Conservation (phyloP, 352 stramenopile species). For the Thalassiosira hispida region DNA sequence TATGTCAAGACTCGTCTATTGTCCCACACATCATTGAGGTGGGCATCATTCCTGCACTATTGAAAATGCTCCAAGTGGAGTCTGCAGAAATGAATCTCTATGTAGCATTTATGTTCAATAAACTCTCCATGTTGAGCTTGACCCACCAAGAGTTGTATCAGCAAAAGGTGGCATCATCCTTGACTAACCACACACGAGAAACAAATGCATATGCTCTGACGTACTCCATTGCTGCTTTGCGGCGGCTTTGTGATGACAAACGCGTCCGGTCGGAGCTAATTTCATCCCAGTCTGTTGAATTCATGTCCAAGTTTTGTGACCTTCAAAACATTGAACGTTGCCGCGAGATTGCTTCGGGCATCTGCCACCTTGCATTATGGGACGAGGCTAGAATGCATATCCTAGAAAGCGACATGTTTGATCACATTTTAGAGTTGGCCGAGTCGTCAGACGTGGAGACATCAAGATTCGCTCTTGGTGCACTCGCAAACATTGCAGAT, state of each 20-base stretch:
- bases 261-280: conserved; percentile 89
- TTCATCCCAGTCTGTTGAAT: conserved; percentile 58
- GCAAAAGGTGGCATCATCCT: conserved; percentile 28
- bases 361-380: conserved; percentile 89
- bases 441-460: conserved; percentile 89
- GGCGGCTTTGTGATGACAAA: conserved; percentile 87
- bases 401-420: conserved; percentile 86
- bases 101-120: conserved; percentile 91
- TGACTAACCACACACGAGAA: conserved; percentile 28
- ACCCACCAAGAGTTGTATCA: conserved; percentile 75
- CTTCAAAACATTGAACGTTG: conserved; percentile 88
- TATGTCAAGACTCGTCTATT: conserved; percentile 38
- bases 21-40: conserved; percentile 66
- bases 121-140: conserved; percentile 88
- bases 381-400: conserved; percentile 87
- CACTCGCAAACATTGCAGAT: conserved; percentile 92
- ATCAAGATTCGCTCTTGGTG: conserved; percentile 90
- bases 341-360: conserved; percentile 88
- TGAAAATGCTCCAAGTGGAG: conserved; percentile 77
- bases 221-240: conserved; percentile 91
- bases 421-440: conserved; percentile 76
- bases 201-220: conserved; percentile 83
- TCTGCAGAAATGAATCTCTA: conserved; percentile 93
- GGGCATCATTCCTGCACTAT: conserved; percentile 85
- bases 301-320: conserved; percentile 67